Base-by-base conservation (phyloP, 2,329 filamentous ascomycete genomes). In the Nigrospora sphaerica region DNA sequence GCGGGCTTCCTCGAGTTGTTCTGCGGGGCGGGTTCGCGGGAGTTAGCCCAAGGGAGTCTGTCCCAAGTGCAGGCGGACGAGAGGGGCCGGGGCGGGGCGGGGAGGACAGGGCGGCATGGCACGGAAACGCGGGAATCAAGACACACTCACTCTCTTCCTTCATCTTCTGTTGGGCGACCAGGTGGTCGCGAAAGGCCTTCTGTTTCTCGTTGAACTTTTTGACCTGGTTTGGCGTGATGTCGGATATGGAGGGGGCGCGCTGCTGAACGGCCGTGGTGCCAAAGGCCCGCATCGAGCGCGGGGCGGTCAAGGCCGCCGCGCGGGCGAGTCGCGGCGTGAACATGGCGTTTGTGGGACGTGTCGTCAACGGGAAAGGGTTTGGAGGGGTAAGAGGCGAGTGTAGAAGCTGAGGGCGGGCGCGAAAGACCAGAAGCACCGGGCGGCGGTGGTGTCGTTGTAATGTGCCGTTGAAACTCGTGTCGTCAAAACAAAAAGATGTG, bases 181-280 rank as follows among this genome's bases (percentile, higher is more conserved):
- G 73, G 65, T 86, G 81, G 68, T 91, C 83, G 64, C 93, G 86
- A 71, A 96, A 97, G 61, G 83, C 77, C 68, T 85, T 85, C 72
- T 95, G 91, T 68, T 86, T 88, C 60, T 77, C 71, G 64, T 87
- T 88, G 77, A 97, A 98, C 47, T 77, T 74, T 45, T 83, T 75
- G 54, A 87, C 83, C 51, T 81, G 80, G 52, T 86, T 74, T 42
- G 84, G 80, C 39, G 85, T 73, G 59, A 98, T 82, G 68, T 98
- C 91, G 64, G 87, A 85, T 55, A 98, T 80, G 34, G 86, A 82
- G n/a, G 93, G 93, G 17, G 82, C 72, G 48, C 73, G 74, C 52
- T 66, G 64, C 48, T 64, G 59, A 52, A 59, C 54, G 48, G 73
- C 64, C 48, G 80, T 78, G 47, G 77, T 75, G 62, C 74, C 73